Conservation (phyloP, 2,329 filamentous ascomycete species). For the Calonectria hawksworthii region DNA sequence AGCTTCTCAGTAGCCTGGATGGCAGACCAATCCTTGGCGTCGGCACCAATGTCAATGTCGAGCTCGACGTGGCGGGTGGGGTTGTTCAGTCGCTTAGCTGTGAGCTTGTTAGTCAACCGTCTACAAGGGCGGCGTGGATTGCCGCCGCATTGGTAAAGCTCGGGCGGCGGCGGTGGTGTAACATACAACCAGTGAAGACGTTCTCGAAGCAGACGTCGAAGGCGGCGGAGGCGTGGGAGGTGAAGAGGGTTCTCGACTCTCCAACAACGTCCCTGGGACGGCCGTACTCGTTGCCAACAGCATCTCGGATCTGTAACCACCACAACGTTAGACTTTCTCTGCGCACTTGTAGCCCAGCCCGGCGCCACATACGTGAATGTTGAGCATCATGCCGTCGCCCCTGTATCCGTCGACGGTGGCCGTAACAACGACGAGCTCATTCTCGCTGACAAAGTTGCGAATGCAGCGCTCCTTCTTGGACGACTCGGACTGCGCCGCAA, state of each 20-base stretch:
- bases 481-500: conserved; percentile 73
- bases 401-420: conserved; percentile 87
- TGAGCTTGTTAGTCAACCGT: conserved; percentile 28
- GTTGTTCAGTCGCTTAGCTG: conserved; percentile 49
- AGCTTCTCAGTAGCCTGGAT: conserved; percentile 98
- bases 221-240: conserved; percentile 88
- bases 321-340: conserved; percentile 10
- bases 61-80: conserved; percentile 84
- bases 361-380: conserved; percentile 84
- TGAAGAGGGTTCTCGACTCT: conserved; percentile 94
- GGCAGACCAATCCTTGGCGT: conserved; percentile 97
- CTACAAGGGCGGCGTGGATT: background rate
- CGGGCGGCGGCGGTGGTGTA: background rate
- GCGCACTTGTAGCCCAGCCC: conserved; percentile 1
- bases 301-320: conserved; percentile 84
- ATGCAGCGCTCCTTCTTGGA: conserved; percentile 88
- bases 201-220: conserved; percentile 99
- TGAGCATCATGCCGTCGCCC: conserved; percentile 93
- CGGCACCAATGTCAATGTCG: conserved; percentile 95
- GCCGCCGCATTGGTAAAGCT: background rate
- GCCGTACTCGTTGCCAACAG: conserved; percentile 96
- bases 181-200: conserved; percentile 77
- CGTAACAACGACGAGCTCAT: conserved; percentile 96
- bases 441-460: conserved; percentile 92
- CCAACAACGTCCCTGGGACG: conserved; percentile 91